Evolutionary conservation across 176 grass and related monocot species (phyloP), one percentile per base, ranked within the genome.

Genomic region (Stipa capillata): DNA sequence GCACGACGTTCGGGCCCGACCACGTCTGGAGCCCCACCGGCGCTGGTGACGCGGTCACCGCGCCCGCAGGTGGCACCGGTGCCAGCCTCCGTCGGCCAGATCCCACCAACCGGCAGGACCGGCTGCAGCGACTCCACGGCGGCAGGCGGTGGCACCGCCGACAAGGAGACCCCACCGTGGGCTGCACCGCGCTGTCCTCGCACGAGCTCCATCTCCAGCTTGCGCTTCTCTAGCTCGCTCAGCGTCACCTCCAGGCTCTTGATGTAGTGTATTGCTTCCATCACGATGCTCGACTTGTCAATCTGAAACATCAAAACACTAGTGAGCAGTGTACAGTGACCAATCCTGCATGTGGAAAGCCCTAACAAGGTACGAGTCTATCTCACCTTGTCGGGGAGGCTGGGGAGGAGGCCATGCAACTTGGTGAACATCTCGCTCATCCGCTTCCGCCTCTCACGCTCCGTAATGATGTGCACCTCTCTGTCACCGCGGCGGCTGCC

Each of bases 191-290:
- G n/a, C n/a, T n/a, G n/a, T n/a, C 61, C 27, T 10, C 41, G 8
- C 0, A 59, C 78, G n/a, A 83, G 63, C 13, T 52, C 40, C 18
- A 25, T 74, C 20, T 92, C 85, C 13, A 61, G 67, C 83, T 92
- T 94, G 5, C 66, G 69, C 35, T 83, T 86, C 81, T 90, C 41
- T 17, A 97, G 75, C 17, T 60, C 34, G 44, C 64, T 33, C 7
- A 87, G 69, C 0, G 55, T 89, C 5, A 60, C 40, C 73, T 97
- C 72, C 8, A 97, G 83, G 20, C 4, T 74, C 64, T 64, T 85
- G 87, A 97, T 94, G 87, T 89, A 90, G 44, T 70, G 76, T 62
- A 97, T 82, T 0, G 92, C 80, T 53, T 92, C 83, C 43, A 61
- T 78, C 2, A 97, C 92, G 3, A 97, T 74, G 18, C 63, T 85